A percentile compares a stretch with the other conserved stretches of the same genome.
These are phyloP conservation scores for Agaricales sp. DNA, from an alignment of 1,284 basidiomycete species.

Conservation along the genomic window DNA sequence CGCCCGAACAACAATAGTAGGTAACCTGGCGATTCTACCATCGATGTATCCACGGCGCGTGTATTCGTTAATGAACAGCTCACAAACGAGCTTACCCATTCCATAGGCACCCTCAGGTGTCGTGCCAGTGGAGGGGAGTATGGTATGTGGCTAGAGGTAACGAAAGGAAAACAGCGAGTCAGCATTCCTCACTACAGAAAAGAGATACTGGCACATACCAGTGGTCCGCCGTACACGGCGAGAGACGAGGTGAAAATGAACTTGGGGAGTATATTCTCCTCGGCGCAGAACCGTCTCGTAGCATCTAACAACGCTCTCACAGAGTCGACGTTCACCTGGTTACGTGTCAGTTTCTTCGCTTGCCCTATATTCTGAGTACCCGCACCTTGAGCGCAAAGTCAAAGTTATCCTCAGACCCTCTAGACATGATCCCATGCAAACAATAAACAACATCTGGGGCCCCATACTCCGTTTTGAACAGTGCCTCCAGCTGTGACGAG, in stretches of 20 bases:
- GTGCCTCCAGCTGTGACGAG: conserved; percentile 18
- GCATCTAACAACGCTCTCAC: conserved; percentile 41
- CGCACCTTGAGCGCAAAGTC: conserved; percentile 2
- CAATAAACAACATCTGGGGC: conserved; percentile 1
- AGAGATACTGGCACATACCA: conserved; percentile 22
- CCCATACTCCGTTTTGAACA: conserved; percentile 14
- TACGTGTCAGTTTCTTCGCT: background rate
- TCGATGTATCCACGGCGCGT: conserved; percentile 52
- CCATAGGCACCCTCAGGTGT: conserved; percentile 52
- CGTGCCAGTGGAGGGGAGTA: conserved; percentile 40
- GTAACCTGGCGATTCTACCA: conserved; percentile 50
- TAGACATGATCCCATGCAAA: conserved; percentile 4
- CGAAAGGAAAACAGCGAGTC: background rate
- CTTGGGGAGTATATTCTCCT: conserved; percentile 25
- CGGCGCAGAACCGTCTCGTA: conserved; percentile 28
- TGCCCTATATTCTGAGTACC: no score
- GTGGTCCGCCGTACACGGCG: conserved; percentile 54
- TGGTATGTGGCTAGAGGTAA: conserved; percentile 28
- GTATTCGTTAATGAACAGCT: conserved; percentile 56
- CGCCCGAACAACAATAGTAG: conserved; percentile 51
- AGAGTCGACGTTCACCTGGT: conserved; percentile 53
- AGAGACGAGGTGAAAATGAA: conserved; percentile 55
- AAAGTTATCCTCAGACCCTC: conserved; percentile 4
- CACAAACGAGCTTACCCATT: conserved; percentile 45
- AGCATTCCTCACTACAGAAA: no score